These are phyloP conservation scores for Lachnellula occidentalis DNA, from an alignment of 2,329 filamentous ascomycete species.

Conservation along the genomic window DNA sequence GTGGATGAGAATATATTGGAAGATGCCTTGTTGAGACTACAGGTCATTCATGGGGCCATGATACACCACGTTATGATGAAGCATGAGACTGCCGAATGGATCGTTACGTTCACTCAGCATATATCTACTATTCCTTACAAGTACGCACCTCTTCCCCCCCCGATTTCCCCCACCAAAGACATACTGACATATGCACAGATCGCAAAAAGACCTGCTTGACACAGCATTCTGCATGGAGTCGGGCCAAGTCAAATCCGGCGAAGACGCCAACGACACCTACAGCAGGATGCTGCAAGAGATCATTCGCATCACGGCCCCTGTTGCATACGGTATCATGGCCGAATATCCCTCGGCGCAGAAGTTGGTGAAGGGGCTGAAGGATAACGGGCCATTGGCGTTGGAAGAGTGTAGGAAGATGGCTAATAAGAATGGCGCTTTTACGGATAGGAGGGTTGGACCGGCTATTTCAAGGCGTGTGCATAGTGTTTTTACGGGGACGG, in stretches of 20 bases:
- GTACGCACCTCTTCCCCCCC: slow-evolving; percentile 27
- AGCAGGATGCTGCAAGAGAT: slow-evolving; percentile 73
- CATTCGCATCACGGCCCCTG: slow-evolving; percentile 62
- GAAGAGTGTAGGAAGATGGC: slow-evolving; percentile 54
- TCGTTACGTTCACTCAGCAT: slow-evolving; percentile 69
- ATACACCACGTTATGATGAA: slow-evolving; percentile 62
- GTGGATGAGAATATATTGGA: slow-evolving; percentile 66
- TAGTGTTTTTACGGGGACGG: slow-evolving; percentile 53
- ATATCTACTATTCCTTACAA: slow-evolving; percentile 72
- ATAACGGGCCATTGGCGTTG: slow-evolving; percentile 55
- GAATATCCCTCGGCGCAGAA: slow-evolving; percentile 54
- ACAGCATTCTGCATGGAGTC: slow-evolving; percentile 73
- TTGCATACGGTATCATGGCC: slow-evolving; percentile 63
- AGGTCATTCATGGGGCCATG: slow-evolving; percentile 59
- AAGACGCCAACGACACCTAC: slow-evolving; percentile 61
- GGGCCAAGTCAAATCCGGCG: slow-evolving; percentile 68
- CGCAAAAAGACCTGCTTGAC: slow-evolving; percentile 42
- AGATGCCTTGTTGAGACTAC: slow-evolving; percentile 63
- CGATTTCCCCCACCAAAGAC: not conserved
- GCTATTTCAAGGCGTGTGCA: slow-evolving; percentile 54
- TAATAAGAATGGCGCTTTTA: slow-evolving; percentile 50
- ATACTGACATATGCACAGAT: slow-evolving; percentile 5
- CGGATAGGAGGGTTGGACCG: slow-evolving; percentile 50
- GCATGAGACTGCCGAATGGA: slow-evolving; percentile 66
- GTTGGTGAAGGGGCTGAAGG: slow-evolving; percentile 52